Evolutionary conservation across 306 rosid species (phyloP).

Genomic region (Leucaena leucocephala): DNA sequence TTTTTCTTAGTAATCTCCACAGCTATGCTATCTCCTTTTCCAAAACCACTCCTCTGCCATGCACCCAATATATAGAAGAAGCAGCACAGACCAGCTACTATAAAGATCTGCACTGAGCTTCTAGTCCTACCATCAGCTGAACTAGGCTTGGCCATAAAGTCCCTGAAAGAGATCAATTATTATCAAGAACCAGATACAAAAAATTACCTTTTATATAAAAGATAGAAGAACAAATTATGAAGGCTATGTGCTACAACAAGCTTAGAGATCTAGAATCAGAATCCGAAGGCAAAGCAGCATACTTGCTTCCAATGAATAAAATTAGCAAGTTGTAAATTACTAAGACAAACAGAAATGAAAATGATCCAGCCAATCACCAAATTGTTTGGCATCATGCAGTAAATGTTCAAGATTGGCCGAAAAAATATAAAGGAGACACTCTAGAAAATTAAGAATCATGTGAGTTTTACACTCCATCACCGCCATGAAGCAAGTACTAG

Average conservation of each 20-base stretch:
- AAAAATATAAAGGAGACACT: background rate
- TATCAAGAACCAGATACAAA: slow-evolving; percentile 24
- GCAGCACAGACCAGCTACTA: slow-evolving; percentile 84
- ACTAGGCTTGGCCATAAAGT: slow-evolving; percentile 73
- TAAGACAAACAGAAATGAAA: background rate
- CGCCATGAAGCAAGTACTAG: slow-evolving; percentile 35
- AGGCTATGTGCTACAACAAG: slow-evolving; percentile 17
- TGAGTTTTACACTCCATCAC: slow-evolving; percentile 10
- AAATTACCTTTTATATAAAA: background rate
- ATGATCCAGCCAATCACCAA: slow-evolving; percentile 16
- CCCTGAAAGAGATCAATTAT: slow-evolving; percentile 47
- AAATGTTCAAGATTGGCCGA: background rate
- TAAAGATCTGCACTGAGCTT: slow-evolving; percentile 77
- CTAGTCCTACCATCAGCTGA: slow-evolving; percentile 82
- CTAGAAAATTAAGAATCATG: slow-evolving; percentile 17
- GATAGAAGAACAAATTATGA: slow-evolving; percentile 15
- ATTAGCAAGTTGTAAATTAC: slow-evolving; percentile 24
- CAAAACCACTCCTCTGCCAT: slow-evolving; percentile 97
- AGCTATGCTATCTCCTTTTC: slow-evolving; percentile 91
- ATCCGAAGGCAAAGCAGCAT: slow-evolving; percentile 13
- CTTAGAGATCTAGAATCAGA: slow-evolving; percentile 30
- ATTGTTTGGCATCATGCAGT: background rate
- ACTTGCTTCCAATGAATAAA: slow-evolving; percentile 28
- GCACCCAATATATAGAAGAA: slow-evolving; percentile 92
- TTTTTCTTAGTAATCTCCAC: slow-evolving; percentile 69